Conservation (phyloP, 352 stramenopile species). For the Pythium periplocum region DNA sequence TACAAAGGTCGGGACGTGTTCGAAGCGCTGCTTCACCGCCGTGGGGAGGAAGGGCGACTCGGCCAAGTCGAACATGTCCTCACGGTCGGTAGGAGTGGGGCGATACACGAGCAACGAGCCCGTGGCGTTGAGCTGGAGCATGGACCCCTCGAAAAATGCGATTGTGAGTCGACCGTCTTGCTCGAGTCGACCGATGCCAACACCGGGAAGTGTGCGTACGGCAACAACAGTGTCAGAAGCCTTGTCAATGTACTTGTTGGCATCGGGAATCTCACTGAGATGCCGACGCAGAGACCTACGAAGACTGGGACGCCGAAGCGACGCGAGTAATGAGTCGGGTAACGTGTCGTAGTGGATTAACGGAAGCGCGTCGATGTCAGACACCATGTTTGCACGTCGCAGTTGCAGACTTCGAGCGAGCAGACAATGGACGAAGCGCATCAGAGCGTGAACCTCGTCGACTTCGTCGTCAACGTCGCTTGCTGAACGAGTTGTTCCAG, state of each 20-base stretch:
- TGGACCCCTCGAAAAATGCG: constrained; percentile 37
- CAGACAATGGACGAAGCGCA: constrained; percentile 41
- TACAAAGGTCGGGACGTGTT: constrained; percentile 16
- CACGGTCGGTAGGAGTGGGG: constrained; percentile 1
- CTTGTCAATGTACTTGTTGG: no score
- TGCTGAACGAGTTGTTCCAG: not conserved
- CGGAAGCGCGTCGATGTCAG: constrained; percentile 29
- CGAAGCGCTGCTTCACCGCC: constrained; percentile 17
- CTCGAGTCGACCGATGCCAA: constrained; percentile 39
- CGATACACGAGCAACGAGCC: constrained; percentile 29
- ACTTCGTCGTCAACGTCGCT: constrained; percentile 2
- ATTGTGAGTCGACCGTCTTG: constrained; percentile 32
- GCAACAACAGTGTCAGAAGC: not conserved
- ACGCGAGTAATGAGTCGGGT: constrained; percentile 34
- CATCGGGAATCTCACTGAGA: constrained; percentile 1
- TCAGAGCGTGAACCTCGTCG: constrained; percentile 22
- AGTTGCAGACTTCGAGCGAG: constrained; percentile 44
- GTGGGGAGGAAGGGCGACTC: constrained; percentile 13
- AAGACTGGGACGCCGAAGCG: constrained; percentile 22
- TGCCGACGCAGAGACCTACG: constrained; percentile 7
- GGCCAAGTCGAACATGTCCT: constrained; percentile 17
- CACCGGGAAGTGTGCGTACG: constrained; percentile 26
- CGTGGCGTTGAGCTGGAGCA: constrained; percentile 35
- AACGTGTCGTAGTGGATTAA: constrained; percentile 51
- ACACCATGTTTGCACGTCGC: constrained; percentile 31